Evolutionary conservation across 75 land plant species (phyloP).

Genomic region (Cryptomeria japonica): DNA sequence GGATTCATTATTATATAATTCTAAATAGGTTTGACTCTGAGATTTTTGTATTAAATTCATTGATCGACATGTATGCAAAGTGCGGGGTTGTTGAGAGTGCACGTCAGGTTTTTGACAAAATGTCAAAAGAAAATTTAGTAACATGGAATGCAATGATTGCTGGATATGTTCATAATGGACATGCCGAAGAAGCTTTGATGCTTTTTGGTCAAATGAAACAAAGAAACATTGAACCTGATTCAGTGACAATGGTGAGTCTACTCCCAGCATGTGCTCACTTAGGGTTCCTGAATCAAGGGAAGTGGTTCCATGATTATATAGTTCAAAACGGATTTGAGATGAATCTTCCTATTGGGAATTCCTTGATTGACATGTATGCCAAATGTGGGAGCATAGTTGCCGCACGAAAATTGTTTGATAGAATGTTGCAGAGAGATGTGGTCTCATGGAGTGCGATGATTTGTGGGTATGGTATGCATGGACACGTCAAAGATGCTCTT

Average conservation of each 20-base stretch:
- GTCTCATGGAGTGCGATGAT: slow-evolving; percentile 15
- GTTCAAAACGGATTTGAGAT: background rate
- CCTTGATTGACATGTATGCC: slow-evolving; percentile 16
- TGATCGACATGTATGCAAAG: background rate
- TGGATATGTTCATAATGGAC: background rate
- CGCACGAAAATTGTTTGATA: background rate
- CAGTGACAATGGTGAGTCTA: background rate
- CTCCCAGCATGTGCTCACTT: background rate
- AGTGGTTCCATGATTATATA: background rate
- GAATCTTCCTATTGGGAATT: background rate
- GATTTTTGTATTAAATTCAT: background rate
- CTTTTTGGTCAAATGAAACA: background rate
- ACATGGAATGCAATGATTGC: background rate
- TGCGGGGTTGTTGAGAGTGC: background rate
- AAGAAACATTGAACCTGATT: background rate
- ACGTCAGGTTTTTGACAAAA: background rate
- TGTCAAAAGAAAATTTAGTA: background rate
- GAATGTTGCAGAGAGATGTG: slow-evolving; percentile 3
- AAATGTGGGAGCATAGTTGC: slow-evolving; percentile 9
- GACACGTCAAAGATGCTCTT: background rate
- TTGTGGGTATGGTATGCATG: slow-evolving; percentile 8
- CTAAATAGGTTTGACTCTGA: background rate
- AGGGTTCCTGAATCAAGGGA: background rate
- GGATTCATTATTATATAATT: slow-evolving; percentile 21
- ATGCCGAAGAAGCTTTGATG: background rate